Evolutionary conservation across 2,329 filamentous ascomycete genomes (phyloP), one percentile per base, ranked within the genome.

Genomic region (Cyclaneusma minus): DNA sequence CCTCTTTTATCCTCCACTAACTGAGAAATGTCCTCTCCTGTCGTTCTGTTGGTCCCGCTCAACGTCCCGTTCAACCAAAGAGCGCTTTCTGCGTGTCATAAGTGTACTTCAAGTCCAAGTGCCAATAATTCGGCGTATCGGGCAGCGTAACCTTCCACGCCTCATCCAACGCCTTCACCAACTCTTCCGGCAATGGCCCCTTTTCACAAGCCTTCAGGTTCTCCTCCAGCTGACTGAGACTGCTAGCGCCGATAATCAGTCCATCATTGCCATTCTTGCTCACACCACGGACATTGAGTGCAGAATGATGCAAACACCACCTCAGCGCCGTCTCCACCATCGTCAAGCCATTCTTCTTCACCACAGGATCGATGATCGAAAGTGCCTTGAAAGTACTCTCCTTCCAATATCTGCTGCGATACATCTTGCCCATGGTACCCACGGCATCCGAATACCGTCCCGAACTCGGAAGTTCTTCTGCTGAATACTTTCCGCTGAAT

Each of bases 401-500:
- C 33, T 64, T 65, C 52, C 75, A 77, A 47, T 77, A 78, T 7
- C 68, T 55, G 6, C 54, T 48, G 9, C 69, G 60, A 39, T 74
- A 74, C 43, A 58, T 55, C 9, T 37, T 29, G 4, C 69, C 71
- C 27, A 39, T 29, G 10, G 22, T 32, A 7, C 33, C 39, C 19
- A 51, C 47, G 8, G 48, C 50, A 38, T 76, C 59, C 35, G 70
- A 76, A 55, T 76, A 91, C 18, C 81, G 68, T 8, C 82, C 81
- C 30, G 74, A 68, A 0, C 55, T 50, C 0, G 78, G 79, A 2
- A 68, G 42, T 29, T 42, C 44, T 74, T 18, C 25, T 6, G 33
- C 27, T 5, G 38, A 39, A 12, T 48, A 48, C 54, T 84, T 85
- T 35, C 81, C 82, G 7, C 70, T 76, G 49, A 91, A 78, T 8